Conservation (phyloP, 257 asterid species). For the Rehmannia glutinosa region DNA sequence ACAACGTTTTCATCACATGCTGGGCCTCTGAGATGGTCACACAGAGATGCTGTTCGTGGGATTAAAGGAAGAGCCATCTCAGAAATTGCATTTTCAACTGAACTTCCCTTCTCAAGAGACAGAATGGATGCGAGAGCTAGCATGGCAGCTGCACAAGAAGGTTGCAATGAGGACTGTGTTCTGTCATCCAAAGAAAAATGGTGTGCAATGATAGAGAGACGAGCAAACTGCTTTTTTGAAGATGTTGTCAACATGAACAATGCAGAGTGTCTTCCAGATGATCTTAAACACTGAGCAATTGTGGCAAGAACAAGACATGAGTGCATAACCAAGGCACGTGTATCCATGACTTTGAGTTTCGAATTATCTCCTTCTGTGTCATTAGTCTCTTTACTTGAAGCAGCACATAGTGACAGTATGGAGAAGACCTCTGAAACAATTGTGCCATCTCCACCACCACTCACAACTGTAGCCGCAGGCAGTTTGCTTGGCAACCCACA, state of each 20-base stretch:
- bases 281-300: slow-evolving; percentile 68
- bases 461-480: slow-evolving; percentile 79
- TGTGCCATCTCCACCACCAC: slow-evolving; percentile 98
- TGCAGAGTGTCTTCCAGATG: slow-evolving; percentile 87
- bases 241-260: slow-evolving; percentile 86
- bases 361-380: slow-evolving; percentile 54
- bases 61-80: slow-evolving; percentile 93
- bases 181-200: slow-evolving; percentile 80
- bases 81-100: slow-evolving; percentile 56
- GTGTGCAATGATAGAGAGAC: slow-evolving; percentile 80
- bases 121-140: slow-evolving; percentile 91
- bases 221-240: slow-evolving; percentile 74
- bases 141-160: slow-evolving; percentile 89
- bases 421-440: slow-evolving; percentile 86
- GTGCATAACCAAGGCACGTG: slow-evolving; percentile 64
- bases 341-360: slow-evolving; percentile 49
- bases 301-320: slow-evolving; percentile 76
- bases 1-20: slow-evolving; percentile 43
- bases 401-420: slow-evolving; percentile 58
- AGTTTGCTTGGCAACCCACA: slow-evolving; percentile 92
- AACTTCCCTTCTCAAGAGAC: slow-evolving; percentile 72
- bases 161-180: slow-evolving; percentile 60
- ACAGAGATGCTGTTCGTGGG: slow-evolving; percentile 89
- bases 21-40: slow-evolving; percentile 75
- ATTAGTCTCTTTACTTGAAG: slow-evolving; percentile 62